Base-by-base conservation (phyloP, 2,329 filamentous ascomycete genomes). In the Aspergillus niger region DNA sequence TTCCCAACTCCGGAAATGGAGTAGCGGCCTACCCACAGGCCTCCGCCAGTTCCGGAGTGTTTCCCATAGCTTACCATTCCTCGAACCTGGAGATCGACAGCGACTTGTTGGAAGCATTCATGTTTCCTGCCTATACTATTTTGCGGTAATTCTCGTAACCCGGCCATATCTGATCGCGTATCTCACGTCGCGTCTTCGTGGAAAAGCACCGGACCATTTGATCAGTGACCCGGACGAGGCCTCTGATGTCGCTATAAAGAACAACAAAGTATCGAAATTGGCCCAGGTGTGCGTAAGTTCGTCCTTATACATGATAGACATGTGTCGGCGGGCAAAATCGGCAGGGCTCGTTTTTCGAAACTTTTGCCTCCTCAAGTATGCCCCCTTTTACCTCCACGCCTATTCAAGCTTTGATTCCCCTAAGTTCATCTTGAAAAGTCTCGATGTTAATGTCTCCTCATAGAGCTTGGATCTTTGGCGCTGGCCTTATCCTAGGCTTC, bases 121-220 rank as follows among this genome's bases (percentile, higher is more conserved):
- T 55, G 76, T 85, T 2, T 80, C 82, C 0, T 84, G 82, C 59
- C 67, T 81, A 0, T 85, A 85, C 64, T 84, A 85, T 62, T 83
- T 84, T 48, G 80, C 81, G 0, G 81, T 85, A 1, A 84, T 82
- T 8, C 67, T 85, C 0, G 79, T 82, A 4, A 84, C 82, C 0
- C 73, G 83, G 2, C 83, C 81, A 0, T 79, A 83, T 24, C 67
- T 85, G 6, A 80, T 85, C n/a, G 79, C 58, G 17, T 74, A 79
- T 10, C 71, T 84, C 2, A 79, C 79, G 2, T 66, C 75, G 17
- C 72, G 72, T 39, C 22, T 66, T 2, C 62, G 55, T 4, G 53
- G 60, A 7, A 61, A 59, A 56, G 58, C 53, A 32, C 62, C 55
- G 41, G 58, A 63, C 55, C 20, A 49, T 48, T 32, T 58, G 30